A percentile compares a stretch with the other conserved stretches of the same genome.
phyloP scores from a whole-genome alignment of 1,284 basidiomycete species.

The Tylopilus sp. region DNA sequence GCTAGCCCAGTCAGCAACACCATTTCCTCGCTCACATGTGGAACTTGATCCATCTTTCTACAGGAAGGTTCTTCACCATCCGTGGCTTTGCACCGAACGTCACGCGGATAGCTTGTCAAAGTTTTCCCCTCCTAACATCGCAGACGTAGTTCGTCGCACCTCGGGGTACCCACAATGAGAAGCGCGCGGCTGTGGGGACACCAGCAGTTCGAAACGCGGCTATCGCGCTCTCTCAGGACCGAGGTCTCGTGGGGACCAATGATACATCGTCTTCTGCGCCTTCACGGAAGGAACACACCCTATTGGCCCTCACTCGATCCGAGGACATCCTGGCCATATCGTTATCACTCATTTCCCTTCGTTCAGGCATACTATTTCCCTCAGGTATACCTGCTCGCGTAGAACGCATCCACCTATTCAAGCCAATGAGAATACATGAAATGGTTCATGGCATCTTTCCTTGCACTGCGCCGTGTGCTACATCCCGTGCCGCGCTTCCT shows the following conservation, averaged over 20 bases:
- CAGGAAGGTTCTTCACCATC: neutral
- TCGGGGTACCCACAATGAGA: too few species aligned
- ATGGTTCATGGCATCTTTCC: neutral
- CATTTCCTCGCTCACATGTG: conserved; percentile 8
- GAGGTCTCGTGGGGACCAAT: conserved; percentile 5
- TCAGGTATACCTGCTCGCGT: neutral
- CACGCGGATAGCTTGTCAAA: neutral
- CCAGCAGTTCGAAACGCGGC: neutral
- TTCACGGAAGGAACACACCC: neutral
- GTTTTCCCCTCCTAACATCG: conserved; percentile 9
- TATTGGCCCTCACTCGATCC: conserved; percentile 10
- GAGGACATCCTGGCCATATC: conserved; percentile 3
- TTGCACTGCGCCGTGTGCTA: conserved; percentile 2
- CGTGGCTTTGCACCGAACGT: neutral
- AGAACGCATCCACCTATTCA: neutral
- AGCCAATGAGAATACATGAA: conserved; percentile 4
- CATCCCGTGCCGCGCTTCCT: conserved; percentile 5
- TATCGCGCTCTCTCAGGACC: conserved; percentile 3
- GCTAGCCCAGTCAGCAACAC: neutral
- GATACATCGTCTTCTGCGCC: neutral
- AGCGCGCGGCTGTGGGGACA: neutral
- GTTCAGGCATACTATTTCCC: conserved; percentile 6
- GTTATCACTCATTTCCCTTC: neutral
- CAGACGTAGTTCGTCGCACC: too few species aligned
- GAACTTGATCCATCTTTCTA: neutral